Base-by-base conservation (phyloP, 2,329 filamentous ascomycete species). In the Penicillium sp. region DNA sequence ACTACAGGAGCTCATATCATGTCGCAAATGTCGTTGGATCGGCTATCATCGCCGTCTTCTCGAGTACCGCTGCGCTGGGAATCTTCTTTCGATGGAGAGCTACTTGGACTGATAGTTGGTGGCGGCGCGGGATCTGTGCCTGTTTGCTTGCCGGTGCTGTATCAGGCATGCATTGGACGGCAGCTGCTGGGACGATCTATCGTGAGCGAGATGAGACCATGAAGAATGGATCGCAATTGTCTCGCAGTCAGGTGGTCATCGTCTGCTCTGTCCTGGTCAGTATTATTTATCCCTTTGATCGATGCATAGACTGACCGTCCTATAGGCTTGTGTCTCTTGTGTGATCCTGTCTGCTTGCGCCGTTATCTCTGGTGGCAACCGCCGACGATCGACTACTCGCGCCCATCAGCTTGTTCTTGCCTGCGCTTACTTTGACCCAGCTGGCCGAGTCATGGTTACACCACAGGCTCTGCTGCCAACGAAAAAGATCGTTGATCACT, bases 101-200 rank as follows among this genome's bases (percentile, higher is more conserved):
- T 16, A 83, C 85, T 16, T 96, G 91, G 91, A 90, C 88, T 49
- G 88, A 88, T 66, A 85, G 84, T 16, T 91, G 88, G 85, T 92
- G 88, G 88, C 91, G 91, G 69, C 81, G 91, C 57, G 75, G 82
- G 10, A 66, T 87, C 2, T 90, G 87, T 59, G 88, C 88, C 10
- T 75, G 85, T 46, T 74, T 92, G 19, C 80, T 96, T 42, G 89
- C 90, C 9, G 80, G 84, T 16, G 90, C 89, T 42, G 89, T 95
- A 2, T 92, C 88, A 10, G 90, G 90, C 1, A 95, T 96, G 91
- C 91, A 96, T 75, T 96, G 91, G 89, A 88, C 88, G 55, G 91
- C 89, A 31, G 83, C 88, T 3, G 81, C 85, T 11, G 90, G 90
- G 16, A 95, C 90, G 3, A 71, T 74, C 9, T 95, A 93, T 71